Evolutionary conservation across 805 yeast species (phyloP).

Genomic region (Peterozyma xylosa): DNA sequence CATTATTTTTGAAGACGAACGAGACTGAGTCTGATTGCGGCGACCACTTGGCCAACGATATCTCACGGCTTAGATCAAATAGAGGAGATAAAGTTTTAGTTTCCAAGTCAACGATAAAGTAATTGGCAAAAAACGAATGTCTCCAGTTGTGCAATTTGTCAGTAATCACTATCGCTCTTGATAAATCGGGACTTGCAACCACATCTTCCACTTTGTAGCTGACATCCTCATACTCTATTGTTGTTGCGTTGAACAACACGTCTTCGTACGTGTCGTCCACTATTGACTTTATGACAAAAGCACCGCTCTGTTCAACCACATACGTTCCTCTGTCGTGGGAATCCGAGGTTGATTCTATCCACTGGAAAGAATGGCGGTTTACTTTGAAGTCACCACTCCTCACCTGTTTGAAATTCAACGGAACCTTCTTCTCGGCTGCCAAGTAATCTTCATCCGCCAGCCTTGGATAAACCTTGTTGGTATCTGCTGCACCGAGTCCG

Average conservation of each 20-base stretch:
- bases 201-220: conserved; percentile 43
- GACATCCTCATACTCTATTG: conserved; percentile 29
- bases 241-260: conserved; percentile 41
- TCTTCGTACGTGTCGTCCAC: conserved; percentile 35
- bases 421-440: conserved; percentile 10
- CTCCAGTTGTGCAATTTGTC: conserved; percentile 55
- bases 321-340: conserved; percentile 66
- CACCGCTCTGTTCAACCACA: conserved; percentile 36
- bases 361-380: conserved; percentile 48
- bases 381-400: conserved; percentile 56
- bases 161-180: conserved; percentile 50
- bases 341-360: conserved; percentile 48
- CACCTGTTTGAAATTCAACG: conserved; percentile 32
- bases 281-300: conserved; percentile 50
- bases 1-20: conserved; percentile 60
- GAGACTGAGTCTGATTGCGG: conserved; percentile 64
- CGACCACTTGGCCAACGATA: conserved; percentile 58
- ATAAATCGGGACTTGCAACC: conserved; percentile 61
- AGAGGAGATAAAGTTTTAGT: conserved; percentile 16
- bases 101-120: conserved; percentile 7
- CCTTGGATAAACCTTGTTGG: not conserved
- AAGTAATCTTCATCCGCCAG: too few species aligned
- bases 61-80: conserved; percentile 18
- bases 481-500: not conserved
- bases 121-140: conserved; percentile 34